Evolutionary conservation across 768 basidiomycete genomes (phyloP), one percentile per base, ranked within the genome.

Genomic region (Leccinum fibrillosum): DNA sequence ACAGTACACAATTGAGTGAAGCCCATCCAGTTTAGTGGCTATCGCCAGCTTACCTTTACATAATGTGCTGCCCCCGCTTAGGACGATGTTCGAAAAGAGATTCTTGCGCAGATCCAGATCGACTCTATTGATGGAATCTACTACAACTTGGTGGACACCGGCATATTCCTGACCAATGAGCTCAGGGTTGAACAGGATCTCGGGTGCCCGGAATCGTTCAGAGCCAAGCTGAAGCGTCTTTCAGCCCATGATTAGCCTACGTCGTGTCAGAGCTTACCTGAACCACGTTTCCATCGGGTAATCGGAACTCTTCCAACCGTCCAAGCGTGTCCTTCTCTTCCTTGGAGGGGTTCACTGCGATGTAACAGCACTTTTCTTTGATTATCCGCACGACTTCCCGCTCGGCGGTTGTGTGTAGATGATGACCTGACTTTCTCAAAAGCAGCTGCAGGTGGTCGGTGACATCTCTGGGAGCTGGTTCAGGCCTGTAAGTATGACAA

Each of bases 361-460:
- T 80, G 76, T 99, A 98, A 70, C 96, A 99, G 58, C 89, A 91
- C 72, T 98, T 98, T 77, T 99, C 97, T 74, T 99, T 99, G 75
- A 98, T 97, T 52, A 91, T 92, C 61, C 97, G 82, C 15, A 99
- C 94, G 12, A 98, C 90, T 75, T 99, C 97, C 54, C 90, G 88
- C 75, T 99, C 97, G 23, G 97, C 96, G 23, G 94, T 94, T 0
- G 97, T 99, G 68, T 97, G 92, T 57, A 99, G 78, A 74, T 98
- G 88, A 71, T 98, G 90, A 0, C 97, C 97, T 1, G 92, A 83
- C 75, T 98, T 98, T 53, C 97, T 88, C 42, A 99, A 81, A 23
- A 98, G 82, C 4, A 98, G 76, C 72, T 98, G 97, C 19, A 99
- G 84, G 69, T 98, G 88, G 67, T 99, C 94, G 30, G 97, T 98